phyloP scores from a whole-genome alignment of 495 filamentous ascomycete species.

The Penicillium canescens region DNA sequence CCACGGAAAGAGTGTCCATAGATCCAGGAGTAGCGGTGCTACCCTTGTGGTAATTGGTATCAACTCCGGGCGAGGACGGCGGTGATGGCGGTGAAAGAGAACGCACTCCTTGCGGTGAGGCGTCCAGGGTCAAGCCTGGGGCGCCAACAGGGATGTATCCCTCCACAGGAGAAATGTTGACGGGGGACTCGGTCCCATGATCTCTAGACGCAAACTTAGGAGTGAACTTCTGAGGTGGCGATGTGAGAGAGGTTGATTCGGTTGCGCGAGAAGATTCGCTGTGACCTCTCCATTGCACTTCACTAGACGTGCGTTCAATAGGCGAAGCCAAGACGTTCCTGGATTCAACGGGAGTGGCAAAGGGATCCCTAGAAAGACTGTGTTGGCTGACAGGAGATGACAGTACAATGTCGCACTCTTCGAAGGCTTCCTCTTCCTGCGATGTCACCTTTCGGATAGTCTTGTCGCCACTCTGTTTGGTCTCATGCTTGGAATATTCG shows the following conservation, averaged over 20 bases:
- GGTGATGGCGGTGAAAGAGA: conserved; percentile 62
- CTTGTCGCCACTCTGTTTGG: conserved; percentile 16
- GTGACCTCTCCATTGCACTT: conserved; percentile 20
- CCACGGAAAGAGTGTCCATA: conserved; percentile 39
- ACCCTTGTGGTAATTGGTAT: conserved; percentile 35
- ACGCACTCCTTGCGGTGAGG: conserved; percentile 62
- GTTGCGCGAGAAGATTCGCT: conserved; percentile 12
- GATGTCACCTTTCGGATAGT: conserved; percentile 45
- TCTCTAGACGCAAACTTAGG: conserved; percentile 45
- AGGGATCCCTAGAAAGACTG: conserved; percentile 30
- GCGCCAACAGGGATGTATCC: conserved; percentile 35
- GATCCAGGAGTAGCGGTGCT: conserved; percentile 39
- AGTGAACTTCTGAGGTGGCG: conserved; percentile 36
- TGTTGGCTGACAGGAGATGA: conserved; percentile 19
- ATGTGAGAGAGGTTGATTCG: conserved; percentile 26
- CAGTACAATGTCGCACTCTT: conserved; percentile 16
- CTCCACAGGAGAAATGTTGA: conserved; percentile 61
- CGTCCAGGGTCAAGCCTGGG: conserved; percentile 64
- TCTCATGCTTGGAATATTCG: conserved; percentile 10
- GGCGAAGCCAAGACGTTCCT: conserved; percentile 27
- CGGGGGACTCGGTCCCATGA: conserved; percentile 68
- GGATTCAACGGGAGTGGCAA: conserved; percentile 20
- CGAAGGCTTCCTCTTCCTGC: conserved; percentile 28
- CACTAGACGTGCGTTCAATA: conserved; percentile 28
- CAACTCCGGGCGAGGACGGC: conserved; percentile 65